Conservation (phyloP, 2,329 filamentous ascomycete genomes). For the Xylariaceae sp. region DNA sequence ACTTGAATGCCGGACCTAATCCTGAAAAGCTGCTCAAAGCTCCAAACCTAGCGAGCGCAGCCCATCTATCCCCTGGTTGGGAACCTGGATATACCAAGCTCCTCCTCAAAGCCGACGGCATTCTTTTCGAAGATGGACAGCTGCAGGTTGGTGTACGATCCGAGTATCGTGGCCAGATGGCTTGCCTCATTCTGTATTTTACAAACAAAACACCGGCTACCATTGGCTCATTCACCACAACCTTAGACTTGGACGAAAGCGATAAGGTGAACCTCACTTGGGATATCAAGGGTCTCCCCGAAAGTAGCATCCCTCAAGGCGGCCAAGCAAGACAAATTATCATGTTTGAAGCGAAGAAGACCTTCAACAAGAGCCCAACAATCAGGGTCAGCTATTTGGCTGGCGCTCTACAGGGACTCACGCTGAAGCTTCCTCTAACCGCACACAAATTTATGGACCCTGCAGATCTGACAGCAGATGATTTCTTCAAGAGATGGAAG, state of each 20-base stretch:
- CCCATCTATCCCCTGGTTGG: constrained; percentile 92
- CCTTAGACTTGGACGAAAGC: constrained; percentile 72
- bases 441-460: constrained; percentile 97
- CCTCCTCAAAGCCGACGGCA: constrained; percentile 74
- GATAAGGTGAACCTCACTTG: constrained; percentile 68
- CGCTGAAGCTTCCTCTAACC: constrained; percentile 80
- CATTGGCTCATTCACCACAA: constrained; percentile 90
- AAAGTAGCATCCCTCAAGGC: constrained; percentile 70
- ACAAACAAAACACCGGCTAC: constrained; percentile 85
- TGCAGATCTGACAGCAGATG: constrained; percentile 78
- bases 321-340: constrained; percentile 88
- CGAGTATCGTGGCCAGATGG: constrained; percentile 93
- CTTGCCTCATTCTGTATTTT: constrained; percentile 93
- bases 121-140: constrained; percentile 93
- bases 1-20: constrained; percentile 62
- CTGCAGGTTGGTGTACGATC: constrained; percentile 88
- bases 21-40: constrained; percentile 57
- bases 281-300: constrained; percentile 84
- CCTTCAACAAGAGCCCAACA: constrained; percentile 82
- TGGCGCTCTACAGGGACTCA: constrained; percentile 87
- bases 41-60: constrained; percentile 86
- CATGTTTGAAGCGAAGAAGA: constrained; percentile 82
- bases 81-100: constrained; percentile 83
- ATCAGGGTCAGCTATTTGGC: constrained; percentile 93
- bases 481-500: constrained; percentile 99